A percentile compares a stretch with the other conserved stretches of the same genome.
phyloP scores from a whole-genome alignment of 768 basidiomycete genomes.

The Tricholoma flavovirens region DNA sequence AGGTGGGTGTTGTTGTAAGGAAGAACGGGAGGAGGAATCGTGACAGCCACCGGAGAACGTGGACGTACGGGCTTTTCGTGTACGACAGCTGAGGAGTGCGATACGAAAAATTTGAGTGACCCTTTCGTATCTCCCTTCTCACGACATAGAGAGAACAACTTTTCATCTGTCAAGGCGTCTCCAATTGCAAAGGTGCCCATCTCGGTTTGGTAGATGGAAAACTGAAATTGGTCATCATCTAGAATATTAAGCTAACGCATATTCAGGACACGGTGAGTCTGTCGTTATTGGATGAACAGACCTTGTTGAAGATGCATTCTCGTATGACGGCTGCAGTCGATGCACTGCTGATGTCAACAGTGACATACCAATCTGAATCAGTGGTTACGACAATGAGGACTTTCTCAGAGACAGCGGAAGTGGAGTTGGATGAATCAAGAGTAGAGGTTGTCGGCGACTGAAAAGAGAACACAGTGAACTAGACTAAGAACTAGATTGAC shows the following conservation, averaged over 20 bases:
- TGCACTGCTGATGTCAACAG: conserved; percentile 67
- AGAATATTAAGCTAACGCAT: conserved; percentile 61
- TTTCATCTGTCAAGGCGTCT: conserved; percentile 65
- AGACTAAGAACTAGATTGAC: conserved; percentile 18
- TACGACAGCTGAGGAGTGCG: conserved; percentile 55
- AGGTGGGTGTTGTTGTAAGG: conserved; percentile 30
- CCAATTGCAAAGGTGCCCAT: conserved; percentile 75
- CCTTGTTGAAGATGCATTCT: conserved; percentile 78
- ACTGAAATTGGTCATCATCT: conserved; percentile 68
- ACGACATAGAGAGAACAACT: conserved; percentile 65
- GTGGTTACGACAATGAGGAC: conserved; percentile 64
- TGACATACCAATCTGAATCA: conserved; percentile 70
- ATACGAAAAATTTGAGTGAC: conserved; percentile 79
- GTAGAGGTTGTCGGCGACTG: conserved; percentile 38
- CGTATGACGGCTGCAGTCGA: conserved; percentile 63
- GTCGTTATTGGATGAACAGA: conserved; percentile 25
- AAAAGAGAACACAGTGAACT: conserved; percentile 3
- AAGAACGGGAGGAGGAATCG: conserved; percentile 27
- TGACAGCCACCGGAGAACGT: conserved; percentile 29
- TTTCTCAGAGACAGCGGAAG: conserved; percentile 29
- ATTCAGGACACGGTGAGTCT: conserved; percentile 4
- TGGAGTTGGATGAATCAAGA: conserved; percentile 28
- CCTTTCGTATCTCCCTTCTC: conserved; percentile 72
- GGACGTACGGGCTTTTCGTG: conserved; percentile 42
- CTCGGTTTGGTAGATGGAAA: conserved; percentile 83